Evolutionary conservation across 108 stramenopile genomes (phyloP).

Genomic region (Skeletonema marinoi): DNA sequence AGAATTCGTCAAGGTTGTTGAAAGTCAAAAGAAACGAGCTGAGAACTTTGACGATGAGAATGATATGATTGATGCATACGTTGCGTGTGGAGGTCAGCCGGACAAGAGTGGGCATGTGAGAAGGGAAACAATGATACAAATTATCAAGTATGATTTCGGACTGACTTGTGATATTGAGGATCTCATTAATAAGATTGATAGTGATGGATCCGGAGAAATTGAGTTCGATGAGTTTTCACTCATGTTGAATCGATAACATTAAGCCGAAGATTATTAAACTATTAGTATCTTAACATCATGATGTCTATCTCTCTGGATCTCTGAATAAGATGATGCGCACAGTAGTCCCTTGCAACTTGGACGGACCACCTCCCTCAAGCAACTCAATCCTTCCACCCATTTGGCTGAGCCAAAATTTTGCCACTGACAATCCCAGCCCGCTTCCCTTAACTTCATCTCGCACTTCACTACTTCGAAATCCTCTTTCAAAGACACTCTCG

Average conservation of each 20-base stretch:
- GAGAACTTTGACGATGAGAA: constrained; percentile 83
- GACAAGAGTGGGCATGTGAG: constrained; percentile 70
- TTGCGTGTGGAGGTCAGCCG: constrained; percentile 82
- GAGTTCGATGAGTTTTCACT: constrained; percentile 87
- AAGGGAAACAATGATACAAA: constrained; percentile 77
- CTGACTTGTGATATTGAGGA: constrained; percentile 88
- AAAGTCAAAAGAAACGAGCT: constrained; percentile 87
- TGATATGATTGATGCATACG: constrained; percentile 93
- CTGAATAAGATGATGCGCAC: constrained; percentile 43
- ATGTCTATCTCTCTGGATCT: constrained; percentile 10
- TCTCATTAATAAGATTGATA: constrained; percentile 79
- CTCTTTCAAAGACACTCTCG: constrained; percentile 72
- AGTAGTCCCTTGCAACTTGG: constrained; percentile 36
- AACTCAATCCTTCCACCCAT: constrained; percentile 77
- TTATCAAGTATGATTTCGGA: constrained; percentile 86
- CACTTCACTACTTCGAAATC: constrained; percentile 60
- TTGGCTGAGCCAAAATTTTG: constrained; percentile 48
- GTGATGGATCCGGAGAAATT: constrained; percentile 82
- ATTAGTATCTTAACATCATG: too few species aligned
- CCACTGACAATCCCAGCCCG: constrained; percentile 80
- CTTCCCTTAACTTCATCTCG: constrained; percentile 48
- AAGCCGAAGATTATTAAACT: neutral
- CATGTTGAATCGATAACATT: constrained; percentile 52
- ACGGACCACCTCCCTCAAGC: constrained; percentile 41
- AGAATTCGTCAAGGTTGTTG: constrained; percentile 92